A percentile compares a stretch with the other conserved stretches of the same genome.
phyloP scores from a whole-genome alignment of 768 basidiomycete species.

The Psilocybe tampanensis region DNA sequence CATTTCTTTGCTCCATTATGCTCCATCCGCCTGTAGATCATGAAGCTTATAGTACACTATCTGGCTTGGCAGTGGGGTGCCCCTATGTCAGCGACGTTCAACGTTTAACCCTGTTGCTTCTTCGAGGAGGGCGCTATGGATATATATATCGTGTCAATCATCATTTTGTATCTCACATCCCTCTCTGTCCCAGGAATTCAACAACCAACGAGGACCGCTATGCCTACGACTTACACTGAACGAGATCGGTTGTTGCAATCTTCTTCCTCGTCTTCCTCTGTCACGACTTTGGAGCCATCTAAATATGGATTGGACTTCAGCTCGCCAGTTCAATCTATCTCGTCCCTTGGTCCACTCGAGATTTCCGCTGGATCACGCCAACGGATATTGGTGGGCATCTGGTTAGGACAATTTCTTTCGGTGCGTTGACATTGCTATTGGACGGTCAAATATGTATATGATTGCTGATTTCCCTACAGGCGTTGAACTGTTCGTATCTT shows the following conservation, averaged over 20 bases:
- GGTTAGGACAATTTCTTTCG: constrained; percentile 74
- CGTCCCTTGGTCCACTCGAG: constrained; percentile 57
- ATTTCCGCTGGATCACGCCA: constrained; percentile 59
- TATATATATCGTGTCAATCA: not conserved
- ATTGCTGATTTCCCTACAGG: constrained; percentile 19
- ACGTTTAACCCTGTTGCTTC: not conserved
- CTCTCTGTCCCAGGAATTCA: not conserved
- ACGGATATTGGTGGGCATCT: constrained; percentile 72
- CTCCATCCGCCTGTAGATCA: constrained; percentile 5
- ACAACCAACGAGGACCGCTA: not conserved
- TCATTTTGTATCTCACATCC: not conserved
- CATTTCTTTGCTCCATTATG: not conserved
- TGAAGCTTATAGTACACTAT: not conserved
- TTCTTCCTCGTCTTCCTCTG: constrained; percentile 5
- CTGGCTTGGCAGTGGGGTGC: constrained; percentile 8
- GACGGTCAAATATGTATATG: not conserved
- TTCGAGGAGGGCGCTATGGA: not conserved
- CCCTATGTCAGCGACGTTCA: not conserved
- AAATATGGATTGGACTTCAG: constrained; percentile 18
- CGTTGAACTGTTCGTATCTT: constrained; percentile 33
- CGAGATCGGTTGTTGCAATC: constrained; percentile 16
- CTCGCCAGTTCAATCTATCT: constrained; percentile 15
- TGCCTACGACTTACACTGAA: constrained; percentile 18
- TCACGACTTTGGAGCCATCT: constrained; percentile 1
- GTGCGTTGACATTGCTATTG: constrained; percentile 41